These are phyloP conservation scores for Colletotrichum viniferum DNA, from an alignment of 2,329 filamentous ascomycete species.

Conservation along the genomic window DNA sequence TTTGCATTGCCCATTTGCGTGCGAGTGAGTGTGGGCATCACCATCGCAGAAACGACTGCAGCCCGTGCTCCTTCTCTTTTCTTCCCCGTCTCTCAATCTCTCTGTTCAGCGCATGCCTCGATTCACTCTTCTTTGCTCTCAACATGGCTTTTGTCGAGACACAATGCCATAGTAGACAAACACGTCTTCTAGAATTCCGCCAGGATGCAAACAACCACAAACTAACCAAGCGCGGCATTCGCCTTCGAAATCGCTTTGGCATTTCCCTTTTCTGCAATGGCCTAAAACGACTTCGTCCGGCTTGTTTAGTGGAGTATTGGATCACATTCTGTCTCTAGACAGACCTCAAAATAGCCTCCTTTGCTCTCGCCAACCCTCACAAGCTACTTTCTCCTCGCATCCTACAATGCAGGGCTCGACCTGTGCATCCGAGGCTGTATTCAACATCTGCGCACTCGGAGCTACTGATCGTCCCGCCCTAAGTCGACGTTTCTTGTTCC, in stretches of 20 bases:
- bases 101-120: background rate
- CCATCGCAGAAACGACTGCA: background rate
- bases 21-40: background rate
- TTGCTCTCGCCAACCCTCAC: background rate
- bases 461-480: background rate
- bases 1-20: background rate
- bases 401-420: background rate
- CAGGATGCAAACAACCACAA: background rate
- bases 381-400: background rate
- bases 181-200: background rate
- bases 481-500: background rate
- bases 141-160: background rate
- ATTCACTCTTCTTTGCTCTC: background rate
- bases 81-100: background rate
- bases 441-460: background rate
- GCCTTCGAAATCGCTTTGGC: background rate
- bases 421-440: background rate
- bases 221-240: background rate
- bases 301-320: background rate
- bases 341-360: background rate
- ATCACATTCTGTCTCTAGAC: background rate
- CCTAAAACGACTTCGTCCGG: background rate
- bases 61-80: background rate
- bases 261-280: background rate
- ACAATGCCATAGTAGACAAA: constrained; percentile 14